Percentiles rank a stretch among this genome's conserved stretches.
These are phyloP conservation scores for Paecilomyces fulvus DNA, from an alignment of 2,329 filamentous ascomycete species.

Conservation along the genomic window DNA sequence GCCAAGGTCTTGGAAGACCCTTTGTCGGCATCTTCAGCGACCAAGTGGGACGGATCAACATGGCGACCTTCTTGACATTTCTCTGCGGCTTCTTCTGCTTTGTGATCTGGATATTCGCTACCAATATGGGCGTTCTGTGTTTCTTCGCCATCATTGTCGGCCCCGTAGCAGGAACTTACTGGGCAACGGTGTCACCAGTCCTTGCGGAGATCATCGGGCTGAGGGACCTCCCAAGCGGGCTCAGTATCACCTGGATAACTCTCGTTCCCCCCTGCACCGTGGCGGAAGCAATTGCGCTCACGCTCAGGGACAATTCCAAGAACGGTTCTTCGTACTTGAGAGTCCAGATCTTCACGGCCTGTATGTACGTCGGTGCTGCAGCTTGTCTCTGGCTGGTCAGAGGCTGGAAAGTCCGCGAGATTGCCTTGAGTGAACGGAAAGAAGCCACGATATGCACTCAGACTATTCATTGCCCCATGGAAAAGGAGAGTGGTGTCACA, in stretches of 20 bases:
- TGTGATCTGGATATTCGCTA: slow-evolving; percentile 54
- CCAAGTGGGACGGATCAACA: slow-evolving; percentile 53
- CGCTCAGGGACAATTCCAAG: slow-evolving; percentile 39
- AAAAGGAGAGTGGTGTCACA: slow-evolving; percentile 7
- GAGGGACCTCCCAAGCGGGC: slow-evolving; percentile 46
- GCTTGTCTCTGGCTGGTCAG: slow-evolving; percentile 37
- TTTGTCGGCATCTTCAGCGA: slow-evolving; percentile 57
- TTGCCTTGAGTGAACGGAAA: slow-evolving; percentile 12
- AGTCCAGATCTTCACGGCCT: slow-evolving; percentile 49
- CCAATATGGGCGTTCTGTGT: slow-evolving; percentile 46
- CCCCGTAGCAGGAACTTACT: slow-evolving; percentile 52
- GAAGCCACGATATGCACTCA: slow-evolving; percentile 3
- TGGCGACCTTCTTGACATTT: slow-evolving; percentile 48
- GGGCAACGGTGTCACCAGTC: slow-evolving; percentile 50
- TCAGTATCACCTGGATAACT: slow-evolving; percentile 52
- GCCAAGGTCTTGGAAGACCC: slow-evolving; percentile 49
- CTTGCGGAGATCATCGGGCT: slow-evolving; percentile 55
- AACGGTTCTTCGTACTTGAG: slow-evolving; percentile 26
- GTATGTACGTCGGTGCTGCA: slow-evolving; percentile 52
- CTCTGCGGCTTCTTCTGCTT: slow-evolving; percentile 51
- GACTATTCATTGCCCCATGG: not conserved
- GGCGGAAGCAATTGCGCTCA: slow-evolving; percentile 50
- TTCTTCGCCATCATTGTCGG: slow-evolving; percentile 5
- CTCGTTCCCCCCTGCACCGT: slow-evolving; percentile 45
- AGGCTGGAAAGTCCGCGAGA: slow-evolving; percentile 32